These are phyloP conservation scores for Eustoma russellianum DNA, from an alignment of 257 asterid genomes.

Conservation along the genomic window DNA sequence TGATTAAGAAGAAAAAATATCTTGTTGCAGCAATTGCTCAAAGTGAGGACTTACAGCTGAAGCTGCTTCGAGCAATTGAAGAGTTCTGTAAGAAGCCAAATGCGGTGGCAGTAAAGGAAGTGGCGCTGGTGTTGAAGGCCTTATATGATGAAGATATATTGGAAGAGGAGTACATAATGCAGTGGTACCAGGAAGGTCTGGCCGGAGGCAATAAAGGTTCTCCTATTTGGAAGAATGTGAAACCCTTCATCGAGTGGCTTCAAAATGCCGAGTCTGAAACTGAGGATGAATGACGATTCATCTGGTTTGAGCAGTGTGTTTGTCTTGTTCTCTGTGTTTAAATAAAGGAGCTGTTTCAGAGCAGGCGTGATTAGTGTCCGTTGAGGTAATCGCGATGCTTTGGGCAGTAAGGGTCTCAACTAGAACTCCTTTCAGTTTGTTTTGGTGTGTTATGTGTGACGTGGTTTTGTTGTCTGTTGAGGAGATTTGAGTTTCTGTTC, in stretches of 20 bases:
- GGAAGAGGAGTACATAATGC: constrained; percentile 32
- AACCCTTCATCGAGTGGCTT: constrained; percentile 34
- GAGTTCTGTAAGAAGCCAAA: constrained; percentile 22
- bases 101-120: constrained; percentile 24
- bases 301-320: no score
- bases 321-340: no score
- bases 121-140: constrained; percentile 28
- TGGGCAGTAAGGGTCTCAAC: no score
- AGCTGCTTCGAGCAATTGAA: constrained; percentile 26
- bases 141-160: constrained; percentile 28
- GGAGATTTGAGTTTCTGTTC: no score
- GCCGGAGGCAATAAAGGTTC: constrained; percentile 15
- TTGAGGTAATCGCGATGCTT: no score
- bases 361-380: no score
- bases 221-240: constrained; percentile 27
- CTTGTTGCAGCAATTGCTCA: constrained; percentile 23
- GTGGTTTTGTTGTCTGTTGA: no score
- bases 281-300: constrained; percentile 23
- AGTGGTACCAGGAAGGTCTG: constrained; percentile 26
- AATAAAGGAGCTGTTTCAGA: no score
- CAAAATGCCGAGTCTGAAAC: constrained; percentile 34
- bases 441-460: no score
- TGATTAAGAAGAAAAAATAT: constrained; percentile 22
- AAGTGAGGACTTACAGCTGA: constrained; percentile 12
- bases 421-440: no score